These are phyloP conservation scores for Talaromyces ruber DNA, from an alignment of 495 filamentous ascomycete genomes.

Conservation along the genomic window DNA sequence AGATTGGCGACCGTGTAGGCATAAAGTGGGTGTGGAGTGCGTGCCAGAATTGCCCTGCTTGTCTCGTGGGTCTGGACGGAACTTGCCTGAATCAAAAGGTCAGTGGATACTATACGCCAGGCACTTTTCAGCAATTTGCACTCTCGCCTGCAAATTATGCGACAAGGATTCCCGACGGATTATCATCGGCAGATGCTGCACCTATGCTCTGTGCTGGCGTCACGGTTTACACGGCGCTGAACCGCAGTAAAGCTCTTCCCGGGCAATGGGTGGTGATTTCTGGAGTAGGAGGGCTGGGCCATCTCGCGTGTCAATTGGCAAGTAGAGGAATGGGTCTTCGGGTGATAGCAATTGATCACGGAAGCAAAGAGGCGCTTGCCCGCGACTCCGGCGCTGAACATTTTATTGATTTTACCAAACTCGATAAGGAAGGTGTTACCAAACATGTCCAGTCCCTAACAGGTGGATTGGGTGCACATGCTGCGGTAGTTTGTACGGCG, in stretches of 20 bases:
- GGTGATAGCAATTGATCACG: conserved; percentile 62
- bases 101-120: conserved; percentile 48
- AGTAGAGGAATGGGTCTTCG: conserved; percentile 53
- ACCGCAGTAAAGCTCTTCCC: conserved; percentile 31
- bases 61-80: conserved; percentile 49
- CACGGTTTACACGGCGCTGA: conserved; percentile 47
- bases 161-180: conserved; percentile 42
- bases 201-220: conserved; percentile 52
- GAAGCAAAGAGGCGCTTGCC: conserved; percentile 52
- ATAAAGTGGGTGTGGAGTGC: conserved; percentile 46
- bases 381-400: conserved; percentile 55
- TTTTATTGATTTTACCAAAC: conserved; percentile 59
- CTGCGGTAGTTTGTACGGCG: conserved; percentile 57
- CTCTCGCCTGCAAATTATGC: conserved; percentile 48
- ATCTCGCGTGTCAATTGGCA: conserved; percentile 53
- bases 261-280: conserved; percentile 43
- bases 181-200: conserved; percentile 38
- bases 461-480: conserved; percentile 54
- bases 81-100: conserved; percentile 50
- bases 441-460: conserved; percentile 51
- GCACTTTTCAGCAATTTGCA: conserved; percentile 65
- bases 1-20: conserved; percentile 58
- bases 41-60: conserved; percentile 46
- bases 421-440: conserved; percentile 38
- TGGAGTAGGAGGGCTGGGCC: conserved; percentile 52